These are phyloP conservation scores for Hyaloperonospora arabidopsidis DNA, from an alignment of 352 stramenopile genomes.

Conservation along the genomic window DNA sequence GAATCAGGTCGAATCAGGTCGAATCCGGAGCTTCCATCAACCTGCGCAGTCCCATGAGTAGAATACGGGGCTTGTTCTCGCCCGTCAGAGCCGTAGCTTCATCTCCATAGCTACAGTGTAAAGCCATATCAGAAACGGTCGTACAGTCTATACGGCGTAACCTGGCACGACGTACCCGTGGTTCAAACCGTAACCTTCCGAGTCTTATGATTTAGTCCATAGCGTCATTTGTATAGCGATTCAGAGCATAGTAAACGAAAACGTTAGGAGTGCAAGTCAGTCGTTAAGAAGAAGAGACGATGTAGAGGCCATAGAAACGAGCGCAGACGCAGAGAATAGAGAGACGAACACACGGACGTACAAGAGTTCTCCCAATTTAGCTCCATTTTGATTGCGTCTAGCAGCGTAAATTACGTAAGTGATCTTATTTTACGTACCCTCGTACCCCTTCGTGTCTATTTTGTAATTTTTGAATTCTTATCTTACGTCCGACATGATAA, in stretches of 20 bases:
- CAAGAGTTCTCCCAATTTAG: constrained; percentile 69
- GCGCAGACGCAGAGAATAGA: neutral
- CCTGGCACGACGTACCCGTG: constrained; percentile 19
- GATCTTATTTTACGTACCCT: no score
- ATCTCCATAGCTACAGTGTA: constrained; percentile 54
- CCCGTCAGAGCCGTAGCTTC: constrained; percentile 65
- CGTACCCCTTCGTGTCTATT: no score
- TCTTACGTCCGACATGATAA: no score
- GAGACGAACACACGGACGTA: constrained; percentile 27
- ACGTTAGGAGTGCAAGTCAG: neutral
- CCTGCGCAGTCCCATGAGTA: constrained; percentile 95
- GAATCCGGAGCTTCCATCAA: constrained; percentile 10
- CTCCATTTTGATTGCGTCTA: constrained; percentile 36
- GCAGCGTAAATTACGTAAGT: no score
- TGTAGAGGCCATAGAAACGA: neutral
- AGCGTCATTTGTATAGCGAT: constrained; percentile 6
- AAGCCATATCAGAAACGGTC: neutral
- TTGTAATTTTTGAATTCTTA: no score
- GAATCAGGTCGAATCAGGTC: no score
- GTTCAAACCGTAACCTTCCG: constrained; percentile 33
- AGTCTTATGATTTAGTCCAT: constrained; percentile 17
- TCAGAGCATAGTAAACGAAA: constrained; percentile 7
- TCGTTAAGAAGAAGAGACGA: neutral
- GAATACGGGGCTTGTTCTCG: constrained; percentile 90
- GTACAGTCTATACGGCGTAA: constrained; percentile 2